Evolutionary conservation across 164 flowering plant species (phyloP), one percentile per base, ranked within the genome.

Genomic region (Liquidambar formosana): DNA sequence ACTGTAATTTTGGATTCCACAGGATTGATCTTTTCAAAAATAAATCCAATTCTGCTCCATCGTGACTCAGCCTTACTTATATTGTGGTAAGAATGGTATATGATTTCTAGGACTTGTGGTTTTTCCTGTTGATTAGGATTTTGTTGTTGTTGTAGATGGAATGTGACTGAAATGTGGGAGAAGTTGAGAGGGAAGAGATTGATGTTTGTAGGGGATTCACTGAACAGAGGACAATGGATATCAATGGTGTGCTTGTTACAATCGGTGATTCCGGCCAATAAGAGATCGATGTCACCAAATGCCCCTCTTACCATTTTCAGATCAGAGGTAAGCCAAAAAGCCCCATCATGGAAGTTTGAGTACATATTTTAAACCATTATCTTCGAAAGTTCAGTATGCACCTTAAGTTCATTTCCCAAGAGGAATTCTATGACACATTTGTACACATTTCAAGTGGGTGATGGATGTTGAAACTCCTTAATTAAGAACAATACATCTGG

Each of bases 141-240:
- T 61, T 25, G 15, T 56, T 10, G 25, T 59, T 44, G 41, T 46
- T 75, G 18, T 73, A 95, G 99, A 74, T 92, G 95, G 97, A 85
- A 86, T 80, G 89, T 74, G 47, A 81, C 79, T 18, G 88, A 86
- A 79, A 85, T 92, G 89, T 89, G 90, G 95, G 97, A 93, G 82
- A 91, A 92, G 80, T 76, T 96, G 81, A 90, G 97, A 74, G 96
- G 91, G 63, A 96, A 96, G 75, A 84, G 98, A 66, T 76, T 96
- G 27, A 90, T 96, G 96, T 96, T 89, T 84, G 98, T 96, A 0
- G 99, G 99, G 66, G 99, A 96, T 81, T 96, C 99, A 13, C 80
- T 96, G 28, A 88, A 93, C 58, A 80, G 98, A 82, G 98, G 98
- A 60, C 99, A 96, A 58, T 96, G 99, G 98, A 89, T 96, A 75